Evolutionary conservation across 352 stramenopile genomes (phyloP), one percentile per base, ranked within the genome.

Genomic region (Thalassiosira exigua): DNA sequence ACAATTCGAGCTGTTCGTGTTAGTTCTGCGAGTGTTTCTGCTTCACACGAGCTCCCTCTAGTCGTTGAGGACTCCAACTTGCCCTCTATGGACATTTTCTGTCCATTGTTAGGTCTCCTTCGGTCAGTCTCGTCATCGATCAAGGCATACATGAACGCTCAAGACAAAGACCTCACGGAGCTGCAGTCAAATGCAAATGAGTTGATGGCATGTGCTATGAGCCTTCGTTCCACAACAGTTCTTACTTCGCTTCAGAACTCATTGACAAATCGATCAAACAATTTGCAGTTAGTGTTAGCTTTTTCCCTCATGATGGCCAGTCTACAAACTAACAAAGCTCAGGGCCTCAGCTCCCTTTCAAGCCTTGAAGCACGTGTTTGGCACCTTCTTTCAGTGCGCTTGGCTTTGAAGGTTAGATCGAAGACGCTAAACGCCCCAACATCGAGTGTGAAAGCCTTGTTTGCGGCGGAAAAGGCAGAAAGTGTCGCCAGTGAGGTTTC

Each of bases 1-100:
- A 81, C 67, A 50, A 81, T 78, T 62, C 61, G 81, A 50, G 81
- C 81, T 46, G 60, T 85, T 19, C 80, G 74, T 54, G 69, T 87
- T 36, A 81, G 56, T 58, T 56, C 54, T 51, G 22, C 64, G 39
- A 62, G 79, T 51, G 44, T 87, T 11, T 69, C 80, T 54, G 67
- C 67, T 67, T 52, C 58, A 42, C 42, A 82, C 59, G 80, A 87
- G 42, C 61, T 83, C 46, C 80, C 80, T 69, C 54, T 87, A 39
- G 5, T 69, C 75, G 14, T 84, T 12, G 53, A 69, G 46, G 72
- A 52, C 46, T 52, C 44, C 3, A 46, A 73, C 9, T 41, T 73
- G 39, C 44, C 70, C 36, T 32, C 24, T 14, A 58, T 46, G 29
- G 50, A 73, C 12, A 64, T 86, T 14, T 77, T 81, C n/a, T 26